Evolutionary conservation across 306 rosid genomes (phyloP).

Genomic region (Cucumis hystrix): DNA sequence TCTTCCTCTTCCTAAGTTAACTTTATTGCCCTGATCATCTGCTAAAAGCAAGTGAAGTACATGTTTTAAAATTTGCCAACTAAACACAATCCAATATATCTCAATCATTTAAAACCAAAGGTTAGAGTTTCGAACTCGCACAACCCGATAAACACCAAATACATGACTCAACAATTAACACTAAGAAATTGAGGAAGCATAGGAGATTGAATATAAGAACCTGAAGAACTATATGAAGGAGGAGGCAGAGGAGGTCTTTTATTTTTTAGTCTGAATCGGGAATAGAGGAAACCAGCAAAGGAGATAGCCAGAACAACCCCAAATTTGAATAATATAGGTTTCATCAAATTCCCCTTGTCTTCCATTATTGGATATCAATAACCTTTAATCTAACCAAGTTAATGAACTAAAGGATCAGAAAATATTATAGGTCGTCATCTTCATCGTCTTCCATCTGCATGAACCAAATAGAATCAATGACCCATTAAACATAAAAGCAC

Average conservation of each 20-base stretch:
- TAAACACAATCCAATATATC: neutral
- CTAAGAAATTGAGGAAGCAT: neutral
- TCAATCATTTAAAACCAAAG: neutral
- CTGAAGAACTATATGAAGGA: conserved; percentile 27
- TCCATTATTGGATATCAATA: conserved; percentile 12
- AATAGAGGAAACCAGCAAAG: conserved; percentile 54
- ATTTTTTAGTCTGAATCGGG: conserved; percentile 35
- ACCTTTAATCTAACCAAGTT: conserved; percentile 10
- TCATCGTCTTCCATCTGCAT: conserved; percentile 50
- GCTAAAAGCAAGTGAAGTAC: neutral
- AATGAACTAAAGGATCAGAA: conserved; percentile 6
- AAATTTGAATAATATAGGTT: conserved; percentile 44
- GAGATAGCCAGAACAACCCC: conserved; percentile 67
- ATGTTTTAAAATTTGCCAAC: neutral
- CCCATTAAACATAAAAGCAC: conserved; percentile 1
- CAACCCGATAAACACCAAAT: neutral
- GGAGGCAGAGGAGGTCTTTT: conserved; percentile 20
- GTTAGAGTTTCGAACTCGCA: neutral
- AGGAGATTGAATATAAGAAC: conserved; percentile 15
- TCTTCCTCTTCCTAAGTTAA: conserved; percentile 15
- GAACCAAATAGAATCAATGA: conserved; percentile 13
- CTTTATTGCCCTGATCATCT: conserved; percentile 35
- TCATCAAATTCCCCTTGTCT: conserved; percentile 35
- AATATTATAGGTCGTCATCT: conserved; percentile 22
- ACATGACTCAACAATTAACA: neutral